These are phyloP conservation scores for Rhinocladiella mackenziei DNA, from an alignment of 2,329 filamentous ascomycete species.

Conservation along the genomic window DNA sequence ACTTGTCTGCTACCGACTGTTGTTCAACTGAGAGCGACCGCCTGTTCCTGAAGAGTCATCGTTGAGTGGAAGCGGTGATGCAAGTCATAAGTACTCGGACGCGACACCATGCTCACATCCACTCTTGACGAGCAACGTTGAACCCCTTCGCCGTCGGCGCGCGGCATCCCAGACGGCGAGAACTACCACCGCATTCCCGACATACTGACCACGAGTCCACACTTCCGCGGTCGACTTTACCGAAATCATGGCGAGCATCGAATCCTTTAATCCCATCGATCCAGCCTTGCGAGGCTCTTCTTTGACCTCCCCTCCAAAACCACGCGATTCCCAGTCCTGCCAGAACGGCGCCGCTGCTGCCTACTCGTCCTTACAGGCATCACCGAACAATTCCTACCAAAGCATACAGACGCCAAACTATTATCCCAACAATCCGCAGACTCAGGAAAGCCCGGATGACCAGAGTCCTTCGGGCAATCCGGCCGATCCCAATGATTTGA, in stretches of 20 bases:
- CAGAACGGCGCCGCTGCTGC: conserved; percentile 19
- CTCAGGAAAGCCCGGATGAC: conserved; percentile 27
- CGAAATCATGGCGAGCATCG: conserved; percentile 15
- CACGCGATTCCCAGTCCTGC: conserved; percentile 21
- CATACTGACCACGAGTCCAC: conserved; percentile 2
- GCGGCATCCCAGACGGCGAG: conserved; percentile 18
- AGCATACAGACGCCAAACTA: conserved; percentile 27
- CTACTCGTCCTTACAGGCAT: conserved; percentile 27
- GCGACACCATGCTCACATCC: conserved; percentile 5
- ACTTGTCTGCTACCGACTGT: too few species aligned
- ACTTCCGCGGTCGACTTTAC: neutral
- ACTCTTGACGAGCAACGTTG: conserved; percentile 1
- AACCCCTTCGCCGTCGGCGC: conserved; percentile 7
- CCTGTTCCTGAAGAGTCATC: too few species aligned
- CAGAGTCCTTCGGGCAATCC: conserved; percentile 24
- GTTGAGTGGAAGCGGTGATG: neutral
- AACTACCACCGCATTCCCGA: conserved; percentile 18
- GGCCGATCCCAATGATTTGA: conserved; percentile 49
- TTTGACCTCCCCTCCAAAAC: conserved; percentile 24
- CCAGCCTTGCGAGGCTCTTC: conserved; percentile 22
- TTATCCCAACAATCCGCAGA: conserved; percentile 23
- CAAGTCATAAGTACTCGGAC: neutral
- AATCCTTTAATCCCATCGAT: conserved; percentile 20
- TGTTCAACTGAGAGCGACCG: too few species aligned
- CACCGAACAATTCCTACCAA: conserved; percentile 27